Percentiles rank a stretch among this genome's conserved stretches.
Evolutionary conservation across 768 basidiomycete genomes (phyloP).

Genomic region (Tricholoma saponaceum): DNA sequence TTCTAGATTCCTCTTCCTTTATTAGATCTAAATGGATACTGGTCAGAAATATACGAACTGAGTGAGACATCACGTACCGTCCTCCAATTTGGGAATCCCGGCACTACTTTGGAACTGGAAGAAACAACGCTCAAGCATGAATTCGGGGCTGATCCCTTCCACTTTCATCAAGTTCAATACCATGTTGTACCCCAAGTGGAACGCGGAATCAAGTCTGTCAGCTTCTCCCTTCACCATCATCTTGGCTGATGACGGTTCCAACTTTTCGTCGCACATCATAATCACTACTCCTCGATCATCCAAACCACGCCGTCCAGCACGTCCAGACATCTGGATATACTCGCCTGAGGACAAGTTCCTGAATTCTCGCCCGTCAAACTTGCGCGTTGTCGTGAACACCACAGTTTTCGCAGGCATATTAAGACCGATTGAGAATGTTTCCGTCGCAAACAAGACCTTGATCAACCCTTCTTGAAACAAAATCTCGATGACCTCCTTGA

Average conservation of each 20-base stretch:
- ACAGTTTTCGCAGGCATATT: slow-evolving; percentile 99
- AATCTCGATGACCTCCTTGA: slow-evolving; percentile 99
- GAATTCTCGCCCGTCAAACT: slow-evolving; percentile 95
- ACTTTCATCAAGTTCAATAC: slow-evolving; percentile 97
- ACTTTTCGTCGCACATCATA: slow-evolving; percentile 99
- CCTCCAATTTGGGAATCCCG: slow-evolving; percentile 81
- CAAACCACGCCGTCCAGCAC: slow-evolving; percentile 93
- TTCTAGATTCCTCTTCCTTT: slow-evolving; percentile 63
- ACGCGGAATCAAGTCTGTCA: slow-evolving; percentile 94
- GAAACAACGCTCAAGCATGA: slow-evolving; percentile 96
- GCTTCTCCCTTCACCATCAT: slow-evolving; percentile 98
- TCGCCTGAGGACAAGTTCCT: slow-evolving; percentile 91
- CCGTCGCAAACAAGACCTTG: slow-evolving; percentile 97
- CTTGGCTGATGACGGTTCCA: slow-evolving; percentile 90
- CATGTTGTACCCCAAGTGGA: slow-evolving; percentile 99
- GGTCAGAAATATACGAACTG: slow-evolving; percentile 4
- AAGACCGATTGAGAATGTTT: slow-evolving; percentile 95
- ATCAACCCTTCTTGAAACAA: slow-evolving; percentile 97
- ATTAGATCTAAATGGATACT: slow-evolving; percentile 54
- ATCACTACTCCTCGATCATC: slow-evolving; percentile 99
- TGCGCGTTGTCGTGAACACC: slow-evolving; percentile 92
- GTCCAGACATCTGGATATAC: slow-evolving; percentile 99
- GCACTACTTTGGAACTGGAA: slow-evolving; percentile 97
- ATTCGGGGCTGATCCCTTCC: slow-evolving; percentile 97
- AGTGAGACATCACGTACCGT: slow-evolving; percentile 48